A percentile compares a stretch with the other conserved stretches of the same genome.
phyloP scores from a whole-genome alignment of 1,139 yeast species.

The Candida glucosophila region DNA sequence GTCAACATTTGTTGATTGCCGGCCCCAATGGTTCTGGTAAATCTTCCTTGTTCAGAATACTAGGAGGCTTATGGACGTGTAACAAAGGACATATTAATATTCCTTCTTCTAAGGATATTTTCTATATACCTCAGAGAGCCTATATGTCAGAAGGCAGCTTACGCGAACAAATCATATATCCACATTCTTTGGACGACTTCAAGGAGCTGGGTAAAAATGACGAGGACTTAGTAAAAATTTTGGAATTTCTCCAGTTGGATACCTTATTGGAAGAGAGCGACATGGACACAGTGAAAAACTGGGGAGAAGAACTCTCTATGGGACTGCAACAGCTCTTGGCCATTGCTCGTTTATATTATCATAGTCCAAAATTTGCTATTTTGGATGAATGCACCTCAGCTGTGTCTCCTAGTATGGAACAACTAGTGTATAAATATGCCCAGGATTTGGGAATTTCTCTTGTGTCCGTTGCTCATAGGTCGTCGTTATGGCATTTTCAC shows the following conservation, averaged over 20 bases:
- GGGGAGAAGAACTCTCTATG: constrained; percentile 83
- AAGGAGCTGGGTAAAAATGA: constrained; percentile 42
- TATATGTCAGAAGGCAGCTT: constrained; percentile 68
- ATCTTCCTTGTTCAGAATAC: constrained; percentile 79
- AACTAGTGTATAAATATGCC: constrained; percentile 81
- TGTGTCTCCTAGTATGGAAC: constrained; percentile 86
- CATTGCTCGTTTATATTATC: constrained; percentile 87
- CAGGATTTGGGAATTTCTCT: constrained; percentile 73
- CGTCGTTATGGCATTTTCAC: constrained; percentile 92
- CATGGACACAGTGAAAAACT: constrained; percentile 64
- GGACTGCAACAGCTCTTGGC: constrained; percentile 94
- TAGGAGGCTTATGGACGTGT: constrained; percentile 94
- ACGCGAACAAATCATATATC: constrained; percentile 84
- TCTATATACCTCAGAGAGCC: constrained; percentile 89
- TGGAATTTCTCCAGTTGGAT: constrained; percentile 50
- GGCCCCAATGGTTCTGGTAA: constrained; percentile 97
- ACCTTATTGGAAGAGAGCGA: constrained; percentile 40
- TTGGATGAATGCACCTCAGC: constrained; percentile 95
- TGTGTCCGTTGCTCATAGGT: constrained; percentile 85
- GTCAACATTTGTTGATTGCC: constrained; percentile 80
- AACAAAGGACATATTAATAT: constrained; percentile 53
- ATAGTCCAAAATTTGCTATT: constrained; percentile 86
- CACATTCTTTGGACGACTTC: constrained; percentile 60
- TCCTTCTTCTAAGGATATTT: constrained; percentile 64
- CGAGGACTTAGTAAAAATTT: constrained; percentile 51